Percentiles rank a stretch among this genome's conserved stretches.
phyloP scores from a whole-genome alignment of 805 yeast genomes.

The Yamadazyma akitaensis region DNA sequence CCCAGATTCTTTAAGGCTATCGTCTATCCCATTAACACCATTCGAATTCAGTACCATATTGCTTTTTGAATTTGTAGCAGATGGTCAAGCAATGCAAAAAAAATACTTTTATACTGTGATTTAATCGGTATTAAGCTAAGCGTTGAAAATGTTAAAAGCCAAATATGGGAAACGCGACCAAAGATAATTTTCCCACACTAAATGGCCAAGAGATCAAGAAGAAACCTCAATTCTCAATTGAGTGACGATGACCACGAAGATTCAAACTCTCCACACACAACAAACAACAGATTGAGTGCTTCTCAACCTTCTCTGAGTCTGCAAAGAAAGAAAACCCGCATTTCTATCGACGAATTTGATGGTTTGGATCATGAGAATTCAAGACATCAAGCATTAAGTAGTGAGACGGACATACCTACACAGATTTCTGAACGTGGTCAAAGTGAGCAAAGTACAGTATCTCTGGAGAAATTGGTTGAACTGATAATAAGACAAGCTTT shows the following conservation, averaged over 20 bases:
- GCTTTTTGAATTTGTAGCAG: neutral
- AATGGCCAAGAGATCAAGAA: neutral
- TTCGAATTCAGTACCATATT: neutral
- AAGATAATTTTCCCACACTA: neutral
- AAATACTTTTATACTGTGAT: neutral
- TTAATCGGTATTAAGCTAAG: neutral
- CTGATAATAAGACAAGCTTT: constrained; percentile 2
- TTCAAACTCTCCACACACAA: neutral
- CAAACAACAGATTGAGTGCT: neutral
- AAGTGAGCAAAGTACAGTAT: neutral
- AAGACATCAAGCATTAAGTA: constrained; percentile 19
- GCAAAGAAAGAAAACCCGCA: constrained; percentile 1
- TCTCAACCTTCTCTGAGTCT: neutral
- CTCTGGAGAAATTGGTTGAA: constrained; percentile 14
- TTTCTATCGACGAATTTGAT: constrained; percentile 3
- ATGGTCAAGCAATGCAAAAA: neutral
- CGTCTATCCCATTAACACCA: constrained; percentile 1
- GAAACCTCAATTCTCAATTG: neutral
- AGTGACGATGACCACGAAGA: neutral
- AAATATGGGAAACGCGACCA: neutral
- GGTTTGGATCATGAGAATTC: neutral
- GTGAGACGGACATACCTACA: constrained; percentile 4
- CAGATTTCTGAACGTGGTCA: neutral
- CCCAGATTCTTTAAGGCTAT: neutral
- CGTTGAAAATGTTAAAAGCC: neutral